phyloP scores from a whole-genome alignment of 495 filamentous ascomycete genomes.

The Evansstolkia leycettana region DNA sequence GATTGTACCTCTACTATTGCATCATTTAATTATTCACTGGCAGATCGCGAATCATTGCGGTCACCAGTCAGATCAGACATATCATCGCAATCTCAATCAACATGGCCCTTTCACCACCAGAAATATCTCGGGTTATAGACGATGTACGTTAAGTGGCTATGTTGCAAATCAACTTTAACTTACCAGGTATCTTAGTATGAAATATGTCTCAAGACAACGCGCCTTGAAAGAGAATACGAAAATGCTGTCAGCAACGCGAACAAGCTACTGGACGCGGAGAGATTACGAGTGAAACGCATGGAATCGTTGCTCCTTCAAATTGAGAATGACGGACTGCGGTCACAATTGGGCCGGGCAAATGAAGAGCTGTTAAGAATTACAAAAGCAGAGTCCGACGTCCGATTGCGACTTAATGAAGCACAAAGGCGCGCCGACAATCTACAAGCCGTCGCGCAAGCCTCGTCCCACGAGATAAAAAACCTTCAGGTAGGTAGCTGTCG shows the following conservation, averaged over 20 bases:
- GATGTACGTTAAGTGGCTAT: too few species aligned
- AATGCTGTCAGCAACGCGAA: constrained; percentile 42
- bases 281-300: constrained; percentile 48
- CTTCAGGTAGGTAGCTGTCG: constrained; percentile 43
- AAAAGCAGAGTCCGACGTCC: constrained; percentile 39
- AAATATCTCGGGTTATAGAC: too few species aligned
- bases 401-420: constrained; percentile 42
- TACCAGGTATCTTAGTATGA: constrained; percentile 18
- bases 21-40: too few species aligned
- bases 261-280: constrained; percentile 55
- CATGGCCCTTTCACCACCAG: too few species aligned
- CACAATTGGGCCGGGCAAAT: constrained; percentile 44
- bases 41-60: too few species aligned
- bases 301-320: constrained; percentile 56
- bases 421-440: constrained; percentile 42
- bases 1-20: too few species aligned
- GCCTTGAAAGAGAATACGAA: constrained; percentile 56
- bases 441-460: constrained; percentile 41
- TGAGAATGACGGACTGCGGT: constrained; percentile 54
- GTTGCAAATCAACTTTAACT: too few species aligned
- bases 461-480: constrained; percentile 50
- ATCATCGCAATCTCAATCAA: too few species aligned
- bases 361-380: constrained; percentile 36
- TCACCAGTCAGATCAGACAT: too few species aligned
- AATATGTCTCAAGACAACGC: constrained; percentile 31